These are phyloP conservation scores for Lasiodiplodia sp. DNA, from an alignment of 2,329 filamentous ascomycete genomes.

Conservation along the genomic window DNA sequence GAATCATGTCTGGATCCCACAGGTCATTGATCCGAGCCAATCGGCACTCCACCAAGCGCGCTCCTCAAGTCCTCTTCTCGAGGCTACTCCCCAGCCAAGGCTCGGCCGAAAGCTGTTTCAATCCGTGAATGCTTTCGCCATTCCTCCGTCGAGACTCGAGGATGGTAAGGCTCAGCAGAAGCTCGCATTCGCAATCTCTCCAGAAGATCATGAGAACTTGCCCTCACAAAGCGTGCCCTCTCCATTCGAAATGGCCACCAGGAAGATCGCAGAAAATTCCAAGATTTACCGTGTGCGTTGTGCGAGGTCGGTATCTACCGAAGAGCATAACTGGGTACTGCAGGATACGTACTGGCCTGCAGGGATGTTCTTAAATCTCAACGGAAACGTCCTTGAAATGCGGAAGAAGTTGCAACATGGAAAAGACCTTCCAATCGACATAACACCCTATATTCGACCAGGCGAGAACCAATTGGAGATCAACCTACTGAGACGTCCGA, in stretches of 20 bases:
- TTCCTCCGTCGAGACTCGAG: slow-evolving; percentile 54
- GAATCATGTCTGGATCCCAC: slow-evolving; percentile 33
- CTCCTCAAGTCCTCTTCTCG: slow-evolving; percentile 61
- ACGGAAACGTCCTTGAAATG: slow-evolving; percentile 61
- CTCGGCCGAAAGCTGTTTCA: slow-evolving; percentile 58
- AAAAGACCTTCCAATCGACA: slow-evolving; percentile 77
- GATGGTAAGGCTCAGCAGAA: slow-evolving; percentile 10
- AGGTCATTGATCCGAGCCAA: slow-evolving; percentile 47
- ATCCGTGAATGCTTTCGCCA: slow-evolving; percentile 60
- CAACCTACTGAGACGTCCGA: slow-evolving; percentile 36
- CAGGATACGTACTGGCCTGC: slow-evolving; percentile 74
- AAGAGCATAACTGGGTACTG: slow-evolving; percentile 66
- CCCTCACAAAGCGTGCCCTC: slow-evolving; percentile 32
- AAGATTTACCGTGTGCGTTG: slow-evolving; percentile 74
- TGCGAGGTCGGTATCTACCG: slow-evolving; percentile 51
- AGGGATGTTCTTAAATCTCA: slow-evolving; percentile 72
- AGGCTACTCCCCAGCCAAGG: slow-evolving; percentile 32
- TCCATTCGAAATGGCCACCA: not conserved
- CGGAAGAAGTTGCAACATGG: slow-evolving; percentile 76
- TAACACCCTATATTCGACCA: slow-evolving; percentile 65
- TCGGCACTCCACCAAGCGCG: slow-evolving; percentile 66
- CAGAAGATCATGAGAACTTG: slow-evolving; percentile 47
- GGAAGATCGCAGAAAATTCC: slow-evolving; percentile 42
- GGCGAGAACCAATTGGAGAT: slow-evolving; percentile 71
- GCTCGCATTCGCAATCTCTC: slow-evolving; percentile 33